Evolutionary conservation across 441 rosid species (phyloP).

Genomic region (Pelargonium citronellum): DNA sequence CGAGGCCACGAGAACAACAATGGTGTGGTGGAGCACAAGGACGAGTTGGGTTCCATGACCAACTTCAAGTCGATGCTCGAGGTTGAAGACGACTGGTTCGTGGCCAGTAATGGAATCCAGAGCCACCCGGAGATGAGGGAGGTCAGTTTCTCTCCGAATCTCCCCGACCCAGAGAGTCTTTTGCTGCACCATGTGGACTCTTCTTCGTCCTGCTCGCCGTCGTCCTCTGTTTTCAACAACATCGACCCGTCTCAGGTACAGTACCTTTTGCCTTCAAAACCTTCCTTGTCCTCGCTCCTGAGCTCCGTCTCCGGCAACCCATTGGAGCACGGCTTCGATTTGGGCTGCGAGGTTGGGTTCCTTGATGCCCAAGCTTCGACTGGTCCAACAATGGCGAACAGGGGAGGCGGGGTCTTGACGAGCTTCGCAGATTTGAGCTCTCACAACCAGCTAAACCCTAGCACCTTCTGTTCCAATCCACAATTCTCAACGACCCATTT

Average conservation of each 20-base stretch:
- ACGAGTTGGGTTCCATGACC: conserved; percentile 41
- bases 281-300: conserved; percentile 34
- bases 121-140: conserved; percentile 37
- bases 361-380: conserved; percentile 36
- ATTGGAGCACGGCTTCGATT: conserved; percentile 48
- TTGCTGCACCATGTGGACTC: conserved; percentile 47
- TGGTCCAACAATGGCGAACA: conserved; percentile 30
- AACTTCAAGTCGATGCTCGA: conserved; percentile 37
- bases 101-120: conserved; percentile 23
- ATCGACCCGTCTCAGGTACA: conserved; percentile 55
- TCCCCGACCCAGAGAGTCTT: conserved; percentile 41
- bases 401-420: conserved; percentile 32
- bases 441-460: conserved; percentile 27
- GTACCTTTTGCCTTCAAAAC: conserved; percentile 41
- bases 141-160: conserved; percentile 40
- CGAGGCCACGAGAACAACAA: conserved; percentile 25
- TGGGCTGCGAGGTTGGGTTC: conserved; percentile 18
- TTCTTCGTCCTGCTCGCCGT: conserved; percentile 47
- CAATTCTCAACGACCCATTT: conserved; percentile 25
- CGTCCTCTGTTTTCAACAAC: conserved; percentile 52
- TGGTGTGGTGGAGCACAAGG: conserved; percentile 25
- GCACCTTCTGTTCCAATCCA: conserved; percentile 29
- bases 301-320: conserved; percentile 40
- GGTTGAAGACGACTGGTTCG: conserved; percentile 51
- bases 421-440: conserved; percentile 35